Percentiles rank a stretch among this genome's conserved stretches.
Evolutionary conservation across 805 yeast genomes (phyloP).

Genomic region (Cyberlindnera euphorbiiphila): DNA sequence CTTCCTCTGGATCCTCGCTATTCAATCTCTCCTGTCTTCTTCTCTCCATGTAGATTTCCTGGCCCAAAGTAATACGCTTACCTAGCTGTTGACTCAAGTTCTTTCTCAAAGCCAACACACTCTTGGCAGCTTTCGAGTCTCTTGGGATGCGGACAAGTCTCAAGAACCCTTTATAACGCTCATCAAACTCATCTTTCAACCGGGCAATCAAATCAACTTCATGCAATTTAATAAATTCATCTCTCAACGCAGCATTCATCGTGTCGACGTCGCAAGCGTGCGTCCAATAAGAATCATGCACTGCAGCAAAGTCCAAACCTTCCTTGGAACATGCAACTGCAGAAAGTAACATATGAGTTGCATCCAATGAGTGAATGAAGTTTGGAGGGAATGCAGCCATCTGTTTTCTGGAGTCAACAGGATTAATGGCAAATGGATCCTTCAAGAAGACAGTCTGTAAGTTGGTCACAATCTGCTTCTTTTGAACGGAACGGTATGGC

Average conservation of each 20-base stretch:
- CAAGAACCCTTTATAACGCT: conserved; percentile 70
- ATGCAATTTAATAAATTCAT: conserved; percentile 76
- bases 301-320: conserved; percentile 81
- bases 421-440: conserved; percentile 82
- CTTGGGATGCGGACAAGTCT: conserved; percentile 55
- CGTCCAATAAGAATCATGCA: conserved; percentile 98
- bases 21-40: conserved; percentile 52
- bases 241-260: conserved; percentile 69
- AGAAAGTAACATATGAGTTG: conserved; percentile 92
- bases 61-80: conserved; percentile 54
- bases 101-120: conserved; percentile 46
- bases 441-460: conserved; percentile 81
- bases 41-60: conserved; percentile 71
- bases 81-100: conserved; percentile 46
- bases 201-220: conserved; percentile 65
- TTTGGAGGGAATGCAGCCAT: conserved; percentile 94
- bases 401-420: conserved; percentile 87
- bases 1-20: conserved; percentile 48
- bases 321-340: conserved; percentile 69
- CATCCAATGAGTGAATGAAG: conserved; percentile 91
- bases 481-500: conserved; percentile 76
- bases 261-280: conserved; percentile 80
- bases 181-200: conserved; percentile 74
- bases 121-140: conserved; percentile 45
- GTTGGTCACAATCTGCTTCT: conserved; percentile 69